Base-by-base conservation (phyloP, 495 filamentous ascomycete genomes). In the Pyronema omphalodes region DNA sequence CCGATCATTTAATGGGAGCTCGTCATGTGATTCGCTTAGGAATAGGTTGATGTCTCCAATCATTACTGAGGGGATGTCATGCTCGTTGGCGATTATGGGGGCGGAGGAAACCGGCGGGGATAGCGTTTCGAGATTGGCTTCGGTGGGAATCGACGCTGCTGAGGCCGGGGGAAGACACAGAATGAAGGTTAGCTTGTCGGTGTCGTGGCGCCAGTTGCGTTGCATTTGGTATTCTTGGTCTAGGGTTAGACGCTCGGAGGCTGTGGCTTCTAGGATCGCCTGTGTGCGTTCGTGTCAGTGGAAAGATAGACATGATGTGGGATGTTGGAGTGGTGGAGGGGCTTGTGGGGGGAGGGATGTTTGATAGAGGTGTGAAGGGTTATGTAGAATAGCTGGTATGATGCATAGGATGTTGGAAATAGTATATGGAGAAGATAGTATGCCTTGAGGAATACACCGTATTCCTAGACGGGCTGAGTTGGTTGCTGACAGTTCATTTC, bases 11-110 rank as follows among this genome's bases (percentile, higher is more conserved):
- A 11, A 2, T 1, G 29, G 18, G 1, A 12, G 11, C 17, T 12
- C 29, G 5, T 53, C 67, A n/a, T 73, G 67, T 14, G 75, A 73
- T 6, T 73, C 45, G 51, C 65, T 64, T 4, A 94, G 71, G 64
- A 94, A 94, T 1, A 94, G 70, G 59, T 94, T 94, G 37, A 93
- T 75, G 59, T 94, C 88, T 3, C 88, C 88, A 9, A 91, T 60
- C 84, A 93, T 93, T 3, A 63, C 64, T 1, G 65, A 63, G 0
- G 75, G 66, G 0, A 65, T 55, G 59, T 89, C 83, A n/a, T 68
- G 62, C 15, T 68, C 60, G 1, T 69, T 58, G 9, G 69, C 63
- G 4, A 62, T 33, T 11, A 71, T 35, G 18, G 52, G 40, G 19
- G 51, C 54, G 8, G 15, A 9, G 4, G 9, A 29, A 39, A 17